Base-by-base conservation (phyloP, 257 asterid species). In the Cinchona pubescens region DNA sequence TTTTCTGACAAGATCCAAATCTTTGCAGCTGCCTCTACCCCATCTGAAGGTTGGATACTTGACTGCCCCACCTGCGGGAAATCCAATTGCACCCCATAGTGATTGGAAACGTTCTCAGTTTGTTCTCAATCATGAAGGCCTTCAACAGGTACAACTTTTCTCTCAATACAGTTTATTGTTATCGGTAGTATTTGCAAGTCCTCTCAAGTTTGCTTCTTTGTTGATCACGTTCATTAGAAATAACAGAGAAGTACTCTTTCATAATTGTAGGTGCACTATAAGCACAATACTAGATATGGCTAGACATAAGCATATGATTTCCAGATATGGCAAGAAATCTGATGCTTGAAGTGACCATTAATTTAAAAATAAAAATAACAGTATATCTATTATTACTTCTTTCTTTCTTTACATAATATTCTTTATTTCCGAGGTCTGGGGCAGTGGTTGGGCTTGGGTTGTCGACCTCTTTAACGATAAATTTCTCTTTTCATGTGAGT, bases 11-110 rank as follows among this genome's bases (percentile, higher is more conserved):
- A 68, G 68, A 59, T 55, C 67, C 77, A 46, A 78, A 37, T 59
- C 67, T 87, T 85, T 78, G 59, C 98, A 95, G 99, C 91, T 95
- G 74, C 99, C 99, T 65, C 88, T 95, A 71, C 99, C 99, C 64
- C 91, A 84, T 81, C 87, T 95, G 59, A 92, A 92, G 91, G 86
- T 90, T 61, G 99, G 99, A 74, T 92, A 92, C 83, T 81, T 95
- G 63, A 90, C 96, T 14, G 96, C 97, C 68, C 98, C 98, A 49
- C 98, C 99, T 59, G 87, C 86, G 29, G 99, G 98, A 81, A 88
- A 82, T 82, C 90, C 92, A 61, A 79, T 95, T 76, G 96, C 98
- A 16, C 98, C 98, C 75, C 99, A 95, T 85, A 82, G 90, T 83
- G 98, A 95, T 75, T 95, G 99, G 99, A 92, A 86, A 74, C 94